Percentiles rank a stretch among this genome's conserved stretches.
phyloP scores from a whole-genome alignment of 345 rosid genomes.

The Sisymbrium altissimum region DNA sequence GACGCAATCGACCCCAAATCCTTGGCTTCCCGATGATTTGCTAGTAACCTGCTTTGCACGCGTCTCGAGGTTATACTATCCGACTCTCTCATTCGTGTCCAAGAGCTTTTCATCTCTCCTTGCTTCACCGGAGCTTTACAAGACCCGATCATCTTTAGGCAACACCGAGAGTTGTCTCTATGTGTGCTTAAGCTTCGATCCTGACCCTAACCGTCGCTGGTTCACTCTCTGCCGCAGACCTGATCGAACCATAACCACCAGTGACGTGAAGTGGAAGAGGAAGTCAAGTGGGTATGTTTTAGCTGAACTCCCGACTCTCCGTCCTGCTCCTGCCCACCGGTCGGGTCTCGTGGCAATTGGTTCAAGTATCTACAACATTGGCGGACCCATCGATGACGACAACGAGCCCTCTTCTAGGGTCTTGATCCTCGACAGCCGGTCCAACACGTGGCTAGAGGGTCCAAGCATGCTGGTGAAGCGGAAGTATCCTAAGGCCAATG shows the following conservation, averaged over 20 bases:
- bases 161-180: slow-evolving; percentile 49
- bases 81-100: slow-evolving; percentile 56
- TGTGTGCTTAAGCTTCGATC: slow-evolving; percentile 44
- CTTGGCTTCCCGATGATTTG: slow-evolving; percentile 57
- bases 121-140: slow-evolving; percentile 51
- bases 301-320: slow-evolving; percentile 23
- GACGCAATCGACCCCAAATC: not conserved
- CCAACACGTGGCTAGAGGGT: slow-evolving; percentile 48
- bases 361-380: slow-evolving; percentile 47
- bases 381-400: slow-evolving; percentile 21
- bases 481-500: slow-evolving; percentile 49
- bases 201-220: slow-evolving; percentile 36
- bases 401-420: slow-evolving; percentile 39
- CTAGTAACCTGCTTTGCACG: slow-evolving; percentile 55
- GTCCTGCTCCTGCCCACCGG: slow-evolving; percentile 32
- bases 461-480: slow-evolving; percentile 54
- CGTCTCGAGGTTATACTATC: slow-evolving; percentile 51
- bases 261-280: not conserved
- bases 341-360: slow-evolving; percentile 13
- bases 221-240: slow-evolving; percentile 38
- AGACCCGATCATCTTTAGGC: slow-evolving; percentile 37
- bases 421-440: slow-evolving; percentile 62
- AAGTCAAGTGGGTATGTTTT: not conserved
- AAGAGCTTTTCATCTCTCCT: slow-evolving; percentile 47
- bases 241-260: slow-evolving; percentile 7